Evolutionary conservation across 2,329 filamentous ascomycete species (phyloP).

Genomic region (Xylaria sp.): DNA sequence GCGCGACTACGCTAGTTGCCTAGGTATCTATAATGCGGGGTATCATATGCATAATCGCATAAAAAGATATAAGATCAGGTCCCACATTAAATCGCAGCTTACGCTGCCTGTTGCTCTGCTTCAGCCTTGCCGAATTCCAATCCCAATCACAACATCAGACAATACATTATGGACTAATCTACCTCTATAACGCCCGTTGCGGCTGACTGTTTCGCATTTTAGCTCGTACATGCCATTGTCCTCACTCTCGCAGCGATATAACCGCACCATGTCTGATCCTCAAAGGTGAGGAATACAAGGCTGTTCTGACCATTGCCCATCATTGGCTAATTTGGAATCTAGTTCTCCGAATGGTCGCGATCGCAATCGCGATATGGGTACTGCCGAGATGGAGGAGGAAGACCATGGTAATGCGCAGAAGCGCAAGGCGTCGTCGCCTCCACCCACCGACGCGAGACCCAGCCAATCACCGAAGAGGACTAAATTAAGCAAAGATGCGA

Average conservation of each 20-base stretch:
- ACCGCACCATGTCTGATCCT: constrained; percentile 23
- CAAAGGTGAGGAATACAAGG: constrained; percentile 24
- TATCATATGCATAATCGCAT: background rate
- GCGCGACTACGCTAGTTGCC: too few relatives aligned
- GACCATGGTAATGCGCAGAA: constrained; percentile 31
- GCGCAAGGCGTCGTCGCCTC: constrained; percentile 36
- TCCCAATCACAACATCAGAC: background rate
- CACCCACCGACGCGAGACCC: constrained; percentile 20
- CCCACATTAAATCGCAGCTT: background rate
- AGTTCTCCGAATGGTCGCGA: constrained; percentile 24
- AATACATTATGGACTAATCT: constrained; percentile 13
- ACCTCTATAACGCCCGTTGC: constrained; percentile 9
- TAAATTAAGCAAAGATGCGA: constrained; percentile 22
- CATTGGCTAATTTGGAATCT: constrained; percentile 19
- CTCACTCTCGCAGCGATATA: constrained; percentile 1
- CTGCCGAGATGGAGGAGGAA: constrained; percentile 18
- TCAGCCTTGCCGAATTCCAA: constrained; percentile 22
- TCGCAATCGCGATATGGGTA: constrained; percentile 13
- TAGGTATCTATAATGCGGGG: background rate
- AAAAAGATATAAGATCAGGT: background rate
- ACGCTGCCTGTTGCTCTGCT: background rate
- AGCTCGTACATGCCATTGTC: background rate
- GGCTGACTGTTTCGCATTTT: constrained; percentile 8
- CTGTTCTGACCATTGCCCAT: constrained; percentile 15
- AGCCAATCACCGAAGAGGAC: constrained; percentile 33